Base-by-base conservation (phyloP, 306 rosid species). In the Gillenia trifoliata region DNA sequence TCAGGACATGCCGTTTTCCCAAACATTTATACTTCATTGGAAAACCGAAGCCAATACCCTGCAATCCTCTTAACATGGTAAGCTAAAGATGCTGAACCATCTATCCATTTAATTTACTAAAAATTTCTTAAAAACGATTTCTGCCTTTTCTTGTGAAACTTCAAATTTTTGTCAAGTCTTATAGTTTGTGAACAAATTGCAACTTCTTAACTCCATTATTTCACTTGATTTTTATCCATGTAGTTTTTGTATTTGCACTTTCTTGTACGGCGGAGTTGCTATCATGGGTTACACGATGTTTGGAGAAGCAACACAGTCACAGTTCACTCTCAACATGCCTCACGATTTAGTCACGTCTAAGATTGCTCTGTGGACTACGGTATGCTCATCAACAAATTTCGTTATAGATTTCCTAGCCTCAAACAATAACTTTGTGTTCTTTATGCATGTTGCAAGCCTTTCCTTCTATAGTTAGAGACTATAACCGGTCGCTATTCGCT, bases 1-100 rank as follows among this genome's bases (percentile, higher is more conserved):
- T 93, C 98, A 12, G 98, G 98, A 63, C 98, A 93, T 74, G 98
- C 97, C 38, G 98, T 93, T 50, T 91, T 93, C 81, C 98, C 98
- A 4, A 93, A 93, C 84, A 93, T 93, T 78, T 93, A 93, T 67
- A 84, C 92, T 40, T 93, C 98, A 57, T 88, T 93, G 97, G 97
- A 81, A 60, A 93, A 86, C 20, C 93, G 77, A 72, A 89, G 76
- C 74, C 97, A 91, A 43, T 93, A 80, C 82, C 86, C 97, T 68
- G 78, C 83, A 36, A 89, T 89, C 69, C 96, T 93, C 73, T 79
- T 93, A 28, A 80, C 93, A 73, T 85, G 98, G 98, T 93, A 91
- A 81, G 41, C 72, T 31, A 63, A 63, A 5, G 31, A 66, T 66
- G 28, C 57, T 30, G 56, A 64, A 52, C 50, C 5, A 31, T 71